Conservation (phyloP, 345 rosid genomes). For the Salix caprea region DNA sequence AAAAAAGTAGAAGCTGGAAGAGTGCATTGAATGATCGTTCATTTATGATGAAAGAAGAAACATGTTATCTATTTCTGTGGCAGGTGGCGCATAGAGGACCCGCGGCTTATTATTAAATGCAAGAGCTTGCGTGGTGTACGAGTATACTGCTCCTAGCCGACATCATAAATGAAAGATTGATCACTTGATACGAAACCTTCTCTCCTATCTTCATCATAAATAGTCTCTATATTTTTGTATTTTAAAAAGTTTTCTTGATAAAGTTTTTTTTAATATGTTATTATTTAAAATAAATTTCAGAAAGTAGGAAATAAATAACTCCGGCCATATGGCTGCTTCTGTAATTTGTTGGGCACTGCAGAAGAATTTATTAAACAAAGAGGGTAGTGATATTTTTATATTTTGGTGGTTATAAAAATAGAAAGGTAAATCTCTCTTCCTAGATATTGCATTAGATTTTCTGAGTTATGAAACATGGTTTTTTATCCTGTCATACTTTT, state of each 20-base stretch:
- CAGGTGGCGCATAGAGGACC: neutral
- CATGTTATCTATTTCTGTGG: neutral
- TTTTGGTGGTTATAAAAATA: neutral
- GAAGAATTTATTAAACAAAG: neutral
- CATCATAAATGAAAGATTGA: neutral
- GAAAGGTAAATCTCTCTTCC: neutral
- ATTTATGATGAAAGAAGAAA: neutral
- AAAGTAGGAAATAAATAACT: too few species aligned
- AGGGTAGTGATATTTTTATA: neutral
- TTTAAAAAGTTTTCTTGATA: too few species aligned
- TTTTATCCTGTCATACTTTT: too few species aligned
- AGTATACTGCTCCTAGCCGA: neutral
- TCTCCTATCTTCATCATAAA: neutral
- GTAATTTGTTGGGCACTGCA: neutral
- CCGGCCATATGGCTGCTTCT: too few species aligned
- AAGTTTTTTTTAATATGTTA: too few species aligned
- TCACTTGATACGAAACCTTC: neutral
- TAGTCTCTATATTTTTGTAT: too few species aligned
- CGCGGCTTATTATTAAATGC: neutral
- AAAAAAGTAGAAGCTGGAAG: neutral
- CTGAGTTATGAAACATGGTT: too few species aligned
- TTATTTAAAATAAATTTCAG: too few species aligned
- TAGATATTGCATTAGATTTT: too few species aligned
- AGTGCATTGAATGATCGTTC: neutral
- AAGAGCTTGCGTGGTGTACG: neutral